phyloP scores from a whole-genome alignment of 2,329 filamentous ascomycete species.

The Neoscytalidium dimidiatum region DNA sequence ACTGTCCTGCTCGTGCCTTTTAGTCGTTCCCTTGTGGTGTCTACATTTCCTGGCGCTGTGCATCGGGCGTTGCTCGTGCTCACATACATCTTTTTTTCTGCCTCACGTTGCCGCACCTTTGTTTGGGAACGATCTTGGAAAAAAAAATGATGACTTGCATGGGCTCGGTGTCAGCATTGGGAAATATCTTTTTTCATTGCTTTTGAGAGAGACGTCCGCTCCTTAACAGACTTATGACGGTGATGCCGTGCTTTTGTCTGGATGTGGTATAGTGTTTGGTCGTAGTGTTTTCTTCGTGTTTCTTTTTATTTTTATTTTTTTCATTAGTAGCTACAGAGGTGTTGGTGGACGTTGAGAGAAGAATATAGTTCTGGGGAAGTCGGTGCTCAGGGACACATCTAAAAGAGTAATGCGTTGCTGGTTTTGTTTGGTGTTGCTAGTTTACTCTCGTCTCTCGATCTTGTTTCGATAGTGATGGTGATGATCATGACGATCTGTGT shows the following conservation, averaged over 20 bases:
- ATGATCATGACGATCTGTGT: not conserved
- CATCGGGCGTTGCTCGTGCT: constrained; percentile 1
- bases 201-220: not conserved
- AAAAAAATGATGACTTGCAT: constrained; percentile 7
- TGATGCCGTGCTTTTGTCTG: not conserved
- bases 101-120: not conserved
- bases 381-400: not conserved
- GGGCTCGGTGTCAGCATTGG: constrained; percentile 15
- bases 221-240: not conserved
- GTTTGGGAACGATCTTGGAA: not conserved
- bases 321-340: not conserved
- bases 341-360: not conserved
- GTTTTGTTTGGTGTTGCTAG: not conserved
- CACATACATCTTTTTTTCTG: not conserved
- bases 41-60: not conserved
- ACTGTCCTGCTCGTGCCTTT: not conserved
- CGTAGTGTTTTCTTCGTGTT: not conserved
- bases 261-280: not conserved
- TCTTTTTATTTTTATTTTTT: not conserved
- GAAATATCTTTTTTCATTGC: not conserved
- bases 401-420: not conserved
- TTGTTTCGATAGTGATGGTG: not conserved
- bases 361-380: not conserved
- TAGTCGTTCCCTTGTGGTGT: too few species aligned
- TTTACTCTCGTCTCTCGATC: not conserved